Percentiles rank a stretch among this genome's conserved stretches.
Evolutionary conservation across 768 basidiomycete genomes (phyloP).

Genomic region (Boletus coccyginus): DNA sequence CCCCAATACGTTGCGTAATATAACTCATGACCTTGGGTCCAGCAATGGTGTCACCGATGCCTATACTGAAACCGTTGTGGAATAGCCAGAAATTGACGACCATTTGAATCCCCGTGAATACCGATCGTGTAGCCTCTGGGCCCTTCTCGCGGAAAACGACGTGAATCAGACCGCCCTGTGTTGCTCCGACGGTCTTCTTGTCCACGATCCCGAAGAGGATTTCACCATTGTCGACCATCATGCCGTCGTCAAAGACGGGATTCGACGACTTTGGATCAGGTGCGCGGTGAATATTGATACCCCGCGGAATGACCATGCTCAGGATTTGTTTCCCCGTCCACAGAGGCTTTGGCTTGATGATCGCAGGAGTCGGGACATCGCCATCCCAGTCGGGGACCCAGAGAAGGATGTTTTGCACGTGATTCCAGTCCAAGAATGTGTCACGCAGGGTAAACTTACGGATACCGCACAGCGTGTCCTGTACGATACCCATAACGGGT

Average conservation of each 20-base stretch:
- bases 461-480: slow-evolving; percentile 96
- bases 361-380: slow-evolving; percentile 84
- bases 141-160: slow-evolving; percentile 98
- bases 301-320: slow-evolving; percentile 87
- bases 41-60: slow-evolving; percentile 98
- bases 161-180: slow-evolving; percentile 92
- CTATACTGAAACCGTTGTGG: slow-evolving; percentile 98
- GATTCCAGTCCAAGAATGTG: slow-evolving; percentile 91
- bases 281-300: slow-evolving; percentile 87
- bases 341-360: slow-evolving; percentile 93
- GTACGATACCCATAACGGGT: slow-evolving; percentile 99
- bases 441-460: slow-evolving; percentile 97
- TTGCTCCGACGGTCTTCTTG: slow-evolving; percentile 98
- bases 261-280: slow-evolving; percentile 77
- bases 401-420: slow-evolving; percentile 94
- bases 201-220: slow-evolving; percentile 93
- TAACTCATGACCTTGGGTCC: slow-evolving; percentile 83
- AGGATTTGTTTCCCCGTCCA: slow-evolving; percentile 99
- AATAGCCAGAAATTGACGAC: slow-evolving; percentile 99
- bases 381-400: slow-evolving; percentile 99
- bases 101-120: slow-evolving; percentile 92
- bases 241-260: slow-evolving; percentile 89
- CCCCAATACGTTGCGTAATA: slow-evolving; percentile 80
- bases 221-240: slow-evolving; percentile 96
- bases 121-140: slow-evolving; percentile 81